Evolutionary conservation across 345 rosid genomes (phyloP).

Genomic region (Euphorbia peplus): DNA sequence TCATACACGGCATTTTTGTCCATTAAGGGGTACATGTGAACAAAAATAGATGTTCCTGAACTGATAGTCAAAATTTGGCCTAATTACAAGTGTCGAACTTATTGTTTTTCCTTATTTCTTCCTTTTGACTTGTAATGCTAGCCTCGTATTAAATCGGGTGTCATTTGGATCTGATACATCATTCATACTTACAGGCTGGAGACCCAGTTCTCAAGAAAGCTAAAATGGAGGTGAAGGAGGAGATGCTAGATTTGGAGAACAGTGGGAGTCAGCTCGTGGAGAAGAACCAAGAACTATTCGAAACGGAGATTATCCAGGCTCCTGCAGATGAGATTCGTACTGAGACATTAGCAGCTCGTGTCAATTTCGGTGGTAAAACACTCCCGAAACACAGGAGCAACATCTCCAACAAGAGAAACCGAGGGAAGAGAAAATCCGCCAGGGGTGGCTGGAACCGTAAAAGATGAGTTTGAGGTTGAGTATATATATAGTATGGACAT

Average conservation of each 20-base stretch:
- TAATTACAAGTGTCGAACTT: not conserved
- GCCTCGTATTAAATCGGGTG: not conserved
- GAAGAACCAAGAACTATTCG: constrained; percentile 25
- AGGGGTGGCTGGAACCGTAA: constrained; percentile 36
- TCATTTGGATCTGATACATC: not conserved
- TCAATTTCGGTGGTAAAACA: constrained; percentile 23
- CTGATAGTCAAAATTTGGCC: too few species aligned
- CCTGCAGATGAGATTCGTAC: constrained; percentile 9
- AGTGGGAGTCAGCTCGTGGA: constrained; percentile 26
- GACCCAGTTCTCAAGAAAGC: constrained; percentile 30
- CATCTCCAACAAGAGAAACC: constrained; percentile 42
- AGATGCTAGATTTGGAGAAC: constrained; percentile 29
- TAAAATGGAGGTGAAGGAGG: constrained; percentile 45
- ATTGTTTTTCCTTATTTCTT: not conserved
- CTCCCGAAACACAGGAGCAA: constrained; percentile 43
- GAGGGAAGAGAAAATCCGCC: constrained; percentile 48
- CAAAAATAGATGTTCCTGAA: too few species aligned
- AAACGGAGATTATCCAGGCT: constrained; percentile 13
- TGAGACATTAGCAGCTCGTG: constrained; percentile 16
- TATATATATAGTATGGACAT: not conserved
- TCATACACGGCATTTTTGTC: too few species aligned
- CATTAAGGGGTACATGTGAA: too few species aligned
- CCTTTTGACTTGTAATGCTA: not conserved
- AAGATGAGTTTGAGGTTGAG: constrained; percentile 5
- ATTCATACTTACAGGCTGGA: constrained; percentile 23